A percentile compares a stretch with the other conserved stretches of the same genome.
Conservation (phyloP, 805 yeast species). For the Vanderwaltozyma polyspora region DNA sequence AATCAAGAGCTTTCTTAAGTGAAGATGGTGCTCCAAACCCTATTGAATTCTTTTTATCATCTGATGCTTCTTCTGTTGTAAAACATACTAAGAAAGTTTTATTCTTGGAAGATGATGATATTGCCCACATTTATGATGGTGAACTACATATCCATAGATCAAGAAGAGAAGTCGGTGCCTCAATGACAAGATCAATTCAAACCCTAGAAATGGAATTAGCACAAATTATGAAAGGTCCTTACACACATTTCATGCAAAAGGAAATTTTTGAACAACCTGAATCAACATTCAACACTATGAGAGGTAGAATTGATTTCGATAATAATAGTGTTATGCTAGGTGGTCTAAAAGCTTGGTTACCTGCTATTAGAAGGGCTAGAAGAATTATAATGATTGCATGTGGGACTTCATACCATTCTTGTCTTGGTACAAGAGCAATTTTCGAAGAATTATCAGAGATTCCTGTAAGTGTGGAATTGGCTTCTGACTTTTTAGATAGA, state of each 20-base stretch:
- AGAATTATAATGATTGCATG: constrained; percentile 97
- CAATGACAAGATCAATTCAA: constrained; percentile 93
- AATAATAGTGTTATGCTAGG: constrained; percentile 70
- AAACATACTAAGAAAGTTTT: constrained; percentile 96
- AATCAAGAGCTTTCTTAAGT: constrained; percentile 91
- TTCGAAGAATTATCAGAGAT: constrained; percentile 95
- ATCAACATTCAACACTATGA: constrained; percentile 95
- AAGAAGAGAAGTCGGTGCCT: constrained; percentile 71
- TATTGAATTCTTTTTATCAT: constrained; percentile 88
- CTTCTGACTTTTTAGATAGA: constrained; percentile 91
- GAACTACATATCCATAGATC: constrained; percentile 98
- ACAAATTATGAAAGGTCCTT: constrained; percentile 96
- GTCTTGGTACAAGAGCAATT: constrained; percentile 91
- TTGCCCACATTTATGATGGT: constrained; percentile 96
- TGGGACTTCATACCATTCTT: constrained; percentile 98
- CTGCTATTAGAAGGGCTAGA: constrained; percentile 87
- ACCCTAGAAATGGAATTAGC: constrained; percentile 94
- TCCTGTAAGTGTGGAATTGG: constrained; percentile 86
- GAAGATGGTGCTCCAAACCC: constrained; percentile 92
- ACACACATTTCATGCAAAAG: constrained; percentile 95
- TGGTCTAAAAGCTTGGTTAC: constrained; percentile 74
- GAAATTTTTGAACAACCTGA: constrained; percentile 99
- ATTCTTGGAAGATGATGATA: constrained; percentile 94
- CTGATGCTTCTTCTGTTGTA: constrained; percentile 93
- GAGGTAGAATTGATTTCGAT: constrained; percentile 95